These are phyloP conservation scores for Solanum ossicruentum DNA, from an alignment of 257 asterid species.

Conservation along the genomic window DNA sequence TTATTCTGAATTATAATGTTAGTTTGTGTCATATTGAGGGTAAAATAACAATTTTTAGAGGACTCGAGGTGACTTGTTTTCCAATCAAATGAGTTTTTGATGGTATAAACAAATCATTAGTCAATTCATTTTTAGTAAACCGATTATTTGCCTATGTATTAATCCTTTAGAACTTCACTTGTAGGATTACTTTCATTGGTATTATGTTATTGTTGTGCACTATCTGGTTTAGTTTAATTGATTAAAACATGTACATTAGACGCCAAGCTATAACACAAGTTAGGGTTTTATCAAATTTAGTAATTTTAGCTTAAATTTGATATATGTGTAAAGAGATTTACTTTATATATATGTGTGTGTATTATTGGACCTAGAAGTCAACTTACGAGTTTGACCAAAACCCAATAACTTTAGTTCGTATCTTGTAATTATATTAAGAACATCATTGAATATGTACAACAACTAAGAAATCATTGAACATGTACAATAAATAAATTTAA, in stretches of 20 bases:
- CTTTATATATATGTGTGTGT: neutral
- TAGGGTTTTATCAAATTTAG: neutral
- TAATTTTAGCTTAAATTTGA: neutral
- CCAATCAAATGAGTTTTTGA: neutral
- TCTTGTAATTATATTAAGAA: neutral
- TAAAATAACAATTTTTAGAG: neutral
- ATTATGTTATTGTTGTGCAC: neutral
- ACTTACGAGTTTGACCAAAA: neutral
- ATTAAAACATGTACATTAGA: neutral
- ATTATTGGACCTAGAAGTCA: neutral
- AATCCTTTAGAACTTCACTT: neutral
- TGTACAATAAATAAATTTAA: no score
- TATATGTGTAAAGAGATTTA: no score
- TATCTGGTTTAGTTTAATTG: neutral
- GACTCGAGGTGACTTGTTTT: neutral
- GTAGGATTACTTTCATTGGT: neutral
- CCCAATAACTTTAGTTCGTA: neutral
- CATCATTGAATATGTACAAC: neutral
- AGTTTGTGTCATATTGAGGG: fast-evolving
- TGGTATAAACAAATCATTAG: neutral
- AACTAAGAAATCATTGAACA: neutral
- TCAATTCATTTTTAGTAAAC: neutral
- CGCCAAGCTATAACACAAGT: neutral
- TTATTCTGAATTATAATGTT: neutral
- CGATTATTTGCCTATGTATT: neutral